These are phyloP conservation scores for Nannochloropsis salina DNA, from an alignment of 108 stramenopile species.

Conservation along the genomic window DNA sequence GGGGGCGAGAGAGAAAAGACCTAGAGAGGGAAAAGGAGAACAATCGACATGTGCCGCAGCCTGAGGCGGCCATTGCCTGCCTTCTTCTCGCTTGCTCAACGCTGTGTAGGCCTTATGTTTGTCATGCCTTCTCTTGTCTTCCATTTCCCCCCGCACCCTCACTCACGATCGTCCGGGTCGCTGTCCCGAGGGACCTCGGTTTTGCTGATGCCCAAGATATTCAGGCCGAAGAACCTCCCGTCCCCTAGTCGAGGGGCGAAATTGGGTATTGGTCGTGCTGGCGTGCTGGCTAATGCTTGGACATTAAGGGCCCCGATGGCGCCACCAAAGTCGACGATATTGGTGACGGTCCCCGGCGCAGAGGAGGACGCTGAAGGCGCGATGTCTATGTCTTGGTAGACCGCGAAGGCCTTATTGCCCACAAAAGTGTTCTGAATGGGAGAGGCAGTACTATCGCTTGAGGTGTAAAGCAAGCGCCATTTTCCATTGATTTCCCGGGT, in stretches of 20 bases:
- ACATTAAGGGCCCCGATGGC: conserved; percentile 37
- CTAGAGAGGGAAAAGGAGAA: neutral
- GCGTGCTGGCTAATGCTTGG: conserved; percentile 47
- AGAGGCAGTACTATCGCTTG: conserved; percentile 42
- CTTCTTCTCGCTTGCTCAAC: neutral
- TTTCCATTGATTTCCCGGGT: conserved; percentile 33
- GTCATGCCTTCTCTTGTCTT: neutral
- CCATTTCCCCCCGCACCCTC: neutral
- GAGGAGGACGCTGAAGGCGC: conserved; percentile 22
- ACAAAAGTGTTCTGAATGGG: conserved; percentile 48
- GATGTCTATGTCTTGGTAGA: conserved; percentile 48
- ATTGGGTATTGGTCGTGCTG: conserved; percentile 29
- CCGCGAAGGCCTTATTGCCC: conserved; percentile 32
- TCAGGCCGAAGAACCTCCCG: neutral
- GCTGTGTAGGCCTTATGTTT: too few relatives aligned
- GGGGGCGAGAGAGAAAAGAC: neutral
- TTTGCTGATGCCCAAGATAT: conserved; percentile 1
- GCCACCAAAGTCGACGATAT: conserved; percentile 45
- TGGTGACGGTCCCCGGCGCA: conserved; percentile 34
- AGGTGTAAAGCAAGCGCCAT: conserved; percentile 46
- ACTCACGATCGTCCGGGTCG: neutral
- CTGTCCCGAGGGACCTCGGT: neutral
- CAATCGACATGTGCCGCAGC: neutral
- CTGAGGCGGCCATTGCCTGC: neutral
- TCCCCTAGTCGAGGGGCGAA: conserved; percentile 43